Conservation (phyloP, 495 filamentous ascomycete genomes). For the Xylaria palmicola region DNA sequence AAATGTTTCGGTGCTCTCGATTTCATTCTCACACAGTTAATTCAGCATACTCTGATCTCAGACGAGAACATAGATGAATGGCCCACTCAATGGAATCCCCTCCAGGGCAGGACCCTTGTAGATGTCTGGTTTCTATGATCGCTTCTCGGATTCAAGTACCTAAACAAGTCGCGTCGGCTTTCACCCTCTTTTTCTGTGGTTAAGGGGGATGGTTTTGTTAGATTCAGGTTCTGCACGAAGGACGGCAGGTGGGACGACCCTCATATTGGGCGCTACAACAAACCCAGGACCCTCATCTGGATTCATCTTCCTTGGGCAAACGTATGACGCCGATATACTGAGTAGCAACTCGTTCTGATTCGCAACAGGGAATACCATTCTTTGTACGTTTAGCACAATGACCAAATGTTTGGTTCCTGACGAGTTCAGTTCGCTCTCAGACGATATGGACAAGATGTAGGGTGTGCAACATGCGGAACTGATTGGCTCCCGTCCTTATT, state of each 20-base stretch:
- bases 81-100: too few relatives aligned
- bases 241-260: too few relatives aligned
- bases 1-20: background rate
- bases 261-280: too few relatives aligned
- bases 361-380: background rate
- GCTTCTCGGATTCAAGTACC: background rate
- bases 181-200: background rate
- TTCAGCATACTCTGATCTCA: background rate
- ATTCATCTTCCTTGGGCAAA: background rate
- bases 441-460: background rate
- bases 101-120: background rate
- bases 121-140: background rate
- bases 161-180: background rate
- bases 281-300: background rate
- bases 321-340: background rate
- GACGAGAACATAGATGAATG: too few relatives aligned
- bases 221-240: background rate
- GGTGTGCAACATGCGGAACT: background rate
- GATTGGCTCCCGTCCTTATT: background rate
- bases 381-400: background rate
- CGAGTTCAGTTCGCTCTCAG: background rate
- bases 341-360: background rate
- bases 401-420: background rate
- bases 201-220: background rate
- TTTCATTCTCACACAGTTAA: background rate